A percentile compares a stretch with the other conserved stretches of the same genome.
These are phyloP conservation scores for Tolypocladium album DNA, from an alignment of 2,329 filamentous ascomycete genomes.

Conservation along the genomic window DNA sequence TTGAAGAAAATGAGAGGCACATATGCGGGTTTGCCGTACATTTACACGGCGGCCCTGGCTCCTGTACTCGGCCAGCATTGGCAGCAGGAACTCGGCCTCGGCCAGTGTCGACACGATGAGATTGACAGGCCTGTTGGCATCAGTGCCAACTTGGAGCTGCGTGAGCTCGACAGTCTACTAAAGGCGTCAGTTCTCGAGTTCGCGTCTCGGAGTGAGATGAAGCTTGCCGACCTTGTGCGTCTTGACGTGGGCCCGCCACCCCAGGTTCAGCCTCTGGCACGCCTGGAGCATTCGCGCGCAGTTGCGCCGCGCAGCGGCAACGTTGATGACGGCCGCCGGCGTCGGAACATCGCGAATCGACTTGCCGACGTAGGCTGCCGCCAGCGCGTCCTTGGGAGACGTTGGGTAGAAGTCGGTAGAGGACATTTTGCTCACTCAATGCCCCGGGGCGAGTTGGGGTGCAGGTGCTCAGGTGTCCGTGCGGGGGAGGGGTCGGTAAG, in stretches of 20 bases:
- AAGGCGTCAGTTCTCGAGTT: not conserved
- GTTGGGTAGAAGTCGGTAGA: slow-evolving; percentile 11
- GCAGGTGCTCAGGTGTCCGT: not conserved
- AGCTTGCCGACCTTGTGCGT: slow-evolving; percentile 57
- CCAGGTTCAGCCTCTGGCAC: slow-evolving; percentile 44
- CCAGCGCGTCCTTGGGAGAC: slow-evolving; percentile 11
- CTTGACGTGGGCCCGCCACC: slow-evolving; percentile 71
- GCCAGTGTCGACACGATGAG: slow-evolving; percentile 65
- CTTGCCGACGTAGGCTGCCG: slow-evolving; percentile 38
- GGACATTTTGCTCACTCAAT: slow-evolving; percentile 7
- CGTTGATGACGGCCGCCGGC: slow-evolving; percentile 59
- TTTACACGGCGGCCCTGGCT: slow-evolving; percentile 43
- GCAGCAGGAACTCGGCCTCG: slow-evolving; percentile 58
- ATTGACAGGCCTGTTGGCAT: slow-evolving; percentile 35
- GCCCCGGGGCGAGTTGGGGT: not conserved
- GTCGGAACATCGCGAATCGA: slow-evolving; percentile 49
- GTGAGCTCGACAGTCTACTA: slow-evolving; percentile 54
- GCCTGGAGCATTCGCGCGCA: slow-evolving; percentile 63
- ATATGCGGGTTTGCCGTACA: slow-evolving; percentile 24
- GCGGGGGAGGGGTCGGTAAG: not conserved
- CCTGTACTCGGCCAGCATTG: slow-evolving; percentile 48
- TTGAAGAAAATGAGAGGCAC: too few species aligned
- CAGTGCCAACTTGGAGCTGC: slow-evolving; percentile 56
- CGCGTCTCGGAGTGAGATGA: not conserved
- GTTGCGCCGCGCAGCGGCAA: slow-evolving; percentile 54